phyloP scores from a whole-genome alignment of 164 flowering plant species.

The Piper betle region DNA sequence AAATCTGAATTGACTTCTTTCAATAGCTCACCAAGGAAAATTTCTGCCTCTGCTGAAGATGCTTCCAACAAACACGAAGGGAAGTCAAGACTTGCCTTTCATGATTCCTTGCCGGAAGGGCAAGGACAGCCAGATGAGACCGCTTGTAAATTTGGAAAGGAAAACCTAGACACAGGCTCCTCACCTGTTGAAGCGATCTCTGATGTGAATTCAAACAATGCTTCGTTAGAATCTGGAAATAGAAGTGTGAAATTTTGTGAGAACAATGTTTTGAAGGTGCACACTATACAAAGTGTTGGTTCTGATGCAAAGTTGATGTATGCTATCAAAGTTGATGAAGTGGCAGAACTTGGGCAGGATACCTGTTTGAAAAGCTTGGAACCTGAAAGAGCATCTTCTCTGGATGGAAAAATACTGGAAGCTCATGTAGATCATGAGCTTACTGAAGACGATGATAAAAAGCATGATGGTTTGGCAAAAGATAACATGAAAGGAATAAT shows the following conservation, averaged over 20 bases:
- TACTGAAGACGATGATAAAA: slow-evolving; percentile 4
- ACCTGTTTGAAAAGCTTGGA: slow-evolving; percentile 1
- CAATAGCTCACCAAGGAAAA: slow-evolving; percentile 31
- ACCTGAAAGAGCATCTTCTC: slow-evolving; percentile 1
- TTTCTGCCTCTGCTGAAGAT: slow-evolving; percentile 18
- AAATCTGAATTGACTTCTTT: slow-evolving; percentile 40
- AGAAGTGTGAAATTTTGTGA: background rate
- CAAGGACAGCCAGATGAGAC: slow-evolving; percentile 12
- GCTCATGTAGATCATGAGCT: slow-evolving; percentile 6
- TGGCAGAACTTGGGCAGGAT: background rate
- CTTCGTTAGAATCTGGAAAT: slow-evolving; percentile 11
- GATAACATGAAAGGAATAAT: background rate
- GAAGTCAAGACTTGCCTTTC: slow-evolving; percentile 19
- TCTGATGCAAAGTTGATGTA: slow-evolving; percentile 18
- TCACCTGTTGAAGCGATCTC: slow-evolving; percentile 6
- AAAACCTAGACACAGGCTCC: slow-evolving; percentile 8
- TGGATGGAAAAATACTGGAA: slow-evolving; percentile 3
- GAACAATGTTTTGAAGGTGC: slow-evolving; percentile 8
- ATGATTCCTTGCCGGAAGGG: slow-evolving; percentile 12
- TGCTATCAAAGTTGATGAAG: slow-evolving; percentile 12
- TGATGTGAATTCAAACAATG: background rate
- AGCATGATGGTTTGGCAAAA: slow-evolving; percentile 5
- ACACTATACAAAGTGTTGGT: slow-evolving; percentile 10
- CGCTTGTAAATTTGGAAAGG: slow-evolving; percentile 21
- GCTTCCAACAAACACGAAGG: slow-evolving; percentile 13